These are phyloP conservation scores for Dicorynia guianensis DNA, from an alignment of 306 rosid species.

Conservation along the genomic window DNA sequence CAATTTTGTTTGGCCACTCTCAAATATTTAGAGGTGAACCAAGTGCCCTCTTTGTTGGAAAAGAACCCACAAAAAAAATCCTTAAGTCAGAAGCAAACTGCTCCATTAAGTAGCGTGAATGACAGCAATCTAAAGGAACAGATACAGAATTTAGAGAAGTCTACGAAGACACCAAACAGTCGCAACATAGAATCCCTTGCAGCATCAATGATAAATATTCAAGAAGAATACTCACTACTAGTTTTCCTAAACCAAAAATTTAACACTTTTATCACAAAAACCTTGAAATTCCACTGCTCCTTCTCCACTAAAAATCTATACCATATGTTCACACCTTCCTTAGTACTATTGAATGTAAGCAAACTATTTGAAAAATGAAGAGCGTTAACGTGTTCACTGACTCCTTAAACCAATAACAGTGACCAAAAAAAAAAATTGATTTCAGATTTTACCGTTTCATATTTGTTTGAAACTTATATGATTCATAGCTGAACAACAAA, in stretches of 20 bases:
- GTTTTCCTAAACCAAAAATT: neutral
- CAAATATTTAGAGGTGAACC: no score
- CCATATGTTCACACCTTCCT: neutral
- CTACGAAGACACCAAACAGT: neutral
- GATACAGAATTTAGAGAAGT: neutral
- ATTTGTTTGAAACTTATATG: neutral
- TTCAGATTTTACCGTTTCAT: neutral
- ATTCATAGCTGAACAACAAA: neutral
- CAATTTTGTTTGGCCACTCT: neutral
- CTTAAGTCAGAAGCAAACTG: neutral
- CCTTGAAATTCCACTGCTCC: slow-evolving; percentile 6
- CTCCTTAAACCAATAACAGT: neutral
- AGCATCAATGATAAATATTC: slow-evolving; percentile 1
- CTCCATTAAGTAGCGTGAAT: neutral
- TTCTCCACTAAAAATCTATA: neutral
- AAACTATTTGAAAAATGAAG: neutral
- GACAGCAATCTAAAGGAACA: neutral
- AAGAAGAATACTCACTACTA: neutral
- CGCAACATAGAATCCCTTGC: neutral
- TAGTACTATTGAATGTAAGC: neutral
- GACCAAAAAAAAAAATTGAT: neutral
- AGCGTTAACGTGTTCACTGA: neutral
- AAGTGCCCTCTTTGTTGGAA: no score
- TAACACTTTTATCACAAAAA: neutral
- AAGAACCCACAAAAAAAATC: no score